Evolutionary conservation across 257 asterid genomes (phyloP).

Genomic region (Scutellaria baicalensis): DNA sequence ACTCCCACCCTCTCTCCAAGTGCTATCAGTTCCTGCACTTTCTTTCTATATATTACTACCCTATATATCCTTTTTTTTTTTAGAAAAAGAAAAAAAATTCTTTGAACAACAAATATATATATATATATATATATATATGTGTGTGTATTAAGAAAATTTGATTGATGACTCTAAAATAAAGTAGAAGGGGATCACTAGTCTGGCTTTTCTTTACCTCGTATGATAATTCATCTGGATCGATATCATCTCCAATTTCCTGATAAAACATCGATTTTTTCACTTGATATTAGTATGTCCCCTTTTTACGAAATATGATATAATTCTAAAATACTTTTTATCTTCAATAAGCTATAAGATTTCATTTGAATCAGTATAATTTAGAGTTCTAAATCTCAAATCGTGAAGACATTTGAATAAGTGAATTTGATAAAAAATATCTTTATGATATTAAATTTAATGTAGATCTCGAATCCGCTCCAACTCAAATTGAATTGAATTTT

Average conservation of each 20-base stretch:
- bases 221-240: conserved; percentile 58
- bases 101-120: not conserved
- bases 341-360: no score
- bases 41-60: not conserved
- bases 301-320: not conserved
- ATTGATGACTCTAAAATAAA: not conserved
- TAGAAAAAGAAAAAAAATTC: no score
- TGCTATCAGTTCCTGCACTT: conserved; percentile 59
- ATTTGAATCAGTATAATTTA: no score
- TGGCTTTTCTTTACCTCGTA: conserved; percentile 36
- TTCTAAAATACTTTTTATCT: not conserved
- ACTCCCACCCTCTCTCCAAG: conserved; percentile 62
- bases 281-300: not conserved
- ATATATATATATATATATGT: not conserved
- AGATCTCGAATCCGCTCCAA: no score
- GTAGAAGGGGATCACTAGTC: not conserved
- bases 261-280: not conserved
- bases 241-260: conserved; percentile 51
- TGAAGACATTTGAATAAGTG: no score
- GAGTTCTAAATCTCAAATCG: no score
- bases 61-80: not conserved
- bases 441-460: no score
- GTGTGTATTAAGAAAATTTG: not conserved
- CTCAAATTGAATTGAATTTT: no score
- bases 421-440: no score